phyloP scores from a whole-genome alignment of 2,329 filamentous ascomycete species.

The Stenocarpella maydis region DNA sequence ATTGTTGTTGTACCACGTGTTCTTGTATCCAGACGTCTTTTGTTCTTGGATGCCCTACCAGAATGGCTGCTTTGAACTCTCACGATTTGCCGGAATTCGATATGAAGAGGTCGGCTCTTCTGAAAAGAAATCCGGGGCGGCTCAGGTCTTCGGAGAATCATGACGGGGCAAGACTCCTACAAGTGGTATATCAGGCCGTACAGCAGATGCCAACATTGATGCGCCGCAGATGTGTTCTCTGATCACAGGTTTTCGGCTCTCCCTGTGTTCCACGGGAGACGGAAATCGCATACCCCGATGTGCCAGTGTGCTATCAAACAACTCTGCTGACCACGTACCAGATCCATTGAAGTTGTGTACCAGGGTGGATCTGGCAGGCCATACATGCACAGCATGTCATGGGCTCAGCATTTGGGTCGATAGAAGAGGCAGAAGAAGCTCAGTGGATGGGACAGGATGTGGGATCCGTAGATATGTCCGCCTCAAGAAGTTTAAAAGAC shows the following conservation, averaged over 20 bases:
- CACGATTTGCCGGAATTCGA: background rate
- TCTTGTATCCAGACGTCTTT: background rate
- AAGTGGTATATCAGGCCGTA: background rate
- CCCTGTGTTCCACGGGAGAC: background rate
- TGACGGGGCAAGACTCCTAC: background rate
- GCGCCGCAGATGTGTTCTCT: conserved; percentile 1
- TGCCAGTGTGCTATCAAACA: conserved; percentile 34
- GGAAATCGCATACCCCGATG: conserved; percentile 14
- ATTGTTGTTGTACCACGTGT: no score
- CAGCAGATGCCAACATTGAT: background rate
- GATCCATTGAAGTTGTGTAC: background rate
- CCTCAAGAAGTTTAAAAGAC: background rate
- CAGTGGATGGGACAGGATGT: background rate
- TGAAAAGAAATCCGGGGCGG: background rate
- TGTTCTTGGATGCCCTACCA: background rate
- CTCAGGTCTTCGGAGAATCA: background rate
- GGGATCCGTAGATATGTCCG: background rate
- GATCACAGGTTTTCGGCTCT: background rate
- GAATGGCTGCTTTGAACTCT: background rate
- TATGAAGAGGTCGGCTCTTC: background rate
- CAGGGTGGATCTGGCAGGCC: background rate
- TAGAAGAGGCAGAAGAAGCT: background rate
- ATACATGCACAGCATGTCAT: background rate
- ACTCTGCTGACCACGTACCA: background rate
- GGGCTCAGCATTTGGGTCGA: background rate